Percentiles rank a stretch among this genome's conserved stretches.
Evolutionary conservation across 2,329 filamentous ascomycete genomes (phyloP).

Genomic region (Mariannaea sp.): DNA sequence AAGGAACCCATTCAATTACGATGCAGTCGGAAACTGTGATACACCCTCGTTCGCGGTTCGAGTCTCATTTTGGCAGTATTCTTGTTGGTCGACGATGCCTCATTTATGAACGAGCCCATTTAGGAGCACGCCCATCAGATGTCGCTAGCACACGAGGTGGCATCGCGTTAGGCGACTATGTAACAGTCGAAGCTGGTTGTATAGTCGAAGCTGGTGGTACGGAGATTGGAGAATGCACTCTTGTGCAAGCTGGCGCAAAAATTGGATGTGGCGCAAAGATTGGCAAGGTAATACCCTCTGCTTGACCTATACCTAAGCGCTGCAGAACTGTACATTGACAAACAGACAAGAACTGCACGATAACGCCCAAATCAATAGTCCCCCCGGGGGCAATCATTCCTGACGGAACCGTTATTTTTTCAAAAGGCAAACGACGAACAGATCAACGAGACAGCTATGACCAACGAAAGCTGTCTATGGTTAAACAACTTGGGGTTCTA

Average conservation of each 20-base stretch:
- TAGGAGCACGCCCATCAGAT: constrained; percentile 53
- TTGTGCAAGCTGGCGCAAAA: constrained; percentile 63
- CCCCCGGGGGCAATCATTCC: constrained; percentile 61
- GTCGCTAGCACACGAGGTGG: constrained; percentile 47
- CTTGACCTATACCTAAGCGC: background rate
- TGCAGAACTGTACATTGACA: background rate
- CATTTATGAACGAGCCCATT: constrained; percentile 69
- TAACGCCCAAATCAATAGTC: constrained; percentile 68
- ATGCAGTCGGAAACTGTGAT: constrained; percentile 79
- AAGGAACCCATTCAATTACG: constrained; percentile 76
- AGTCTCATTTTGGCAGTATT: constrained; percentile 78
- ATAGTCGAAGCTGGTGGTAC: constrained; percentile 66
- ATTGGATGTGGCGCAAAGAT: constrained; percentile 65
- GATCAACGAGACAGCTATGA: constrained; percentile 67
- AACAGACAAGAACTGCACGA: constrained; percentile 65
- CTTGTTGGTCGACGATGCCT: constrained; percentile 82
- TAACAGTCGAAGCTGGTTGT: constrained; percentile 64
- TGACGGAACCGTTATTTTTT: constrained; percentile 73
- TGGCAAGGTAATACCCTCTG: constrained; percentile 58
- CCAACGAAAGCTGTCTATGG: constrained; percentile 65
- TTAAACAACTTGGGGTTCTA: constrained; percentile 70
- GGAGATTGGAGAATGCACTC: constrained; percentile 63
- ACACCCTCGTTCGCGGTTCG: constrained; percentile 83
- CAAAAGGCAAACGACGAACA: constrained; percentile 61
- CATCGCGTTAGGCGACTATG: constrained; percentile 63